Base-by-base conservation (phyloP, 257 asterid genomes). In the Nicotiana tomentosiformis region DNA sequence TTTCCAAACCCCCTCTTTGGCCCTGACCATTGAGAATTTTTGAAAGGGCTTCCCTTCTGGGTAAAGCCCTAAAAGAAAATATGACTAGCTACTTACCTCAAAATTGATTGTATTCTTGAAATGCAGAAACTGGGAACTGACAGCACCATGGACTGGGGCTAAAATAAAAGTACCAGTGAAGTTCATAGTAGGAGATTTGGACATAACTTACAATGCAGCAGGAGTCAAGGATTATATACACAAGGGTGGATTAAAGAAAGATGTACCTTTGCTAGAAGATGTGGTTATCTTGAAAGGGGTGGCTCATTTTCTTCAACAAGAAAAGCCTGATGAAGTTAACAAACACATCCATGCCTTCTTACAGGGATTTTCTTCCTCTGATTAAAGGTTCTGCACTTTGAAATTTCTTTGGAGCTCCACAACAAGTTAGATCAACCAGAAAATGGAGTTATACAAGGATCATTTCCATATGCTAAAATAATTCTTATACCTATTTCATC, bases 71-170 rank as follows among this genome's bases (percentile, higher is more conserved):
- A 32, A 32, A 3, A 32, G 35, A 3, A 32, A 32, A 39, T 49
- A n/a, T 32, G 8, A 32, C 70, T 66, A 7, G 35, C 78, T 39
- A 37, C 56, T 68, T 53, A 9, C 18, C 55, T 69, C 57, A n/a
- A 18, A 69, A 18, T 69, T 69, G 32, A 20, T 69, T 39, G n/a
- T 43, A 39, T 70, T 16, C 26, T 62, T 32, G 30, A 49, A 77
- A 26, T 74, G 82, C 85, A 85, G 88, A 65, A 78, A 74, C 51
- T 82, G 85, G 88, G 84, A 85, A 82, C 83, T 77, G 76, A 57
- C 69, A 66, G 84, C 84, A 12, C 78, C 88, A 0, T 85, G 88
- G 88, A 65, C 77, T 2, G 85, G 85, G 17, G 66, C 85, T 3
- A 81, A 82, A 68, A 60, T 85, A 35, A 80, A 70, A 56, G 88